Evolutionary conservation across 164 flowering plant species (phyloP).

Genomic region (Nymphaea colorata): DNA sequence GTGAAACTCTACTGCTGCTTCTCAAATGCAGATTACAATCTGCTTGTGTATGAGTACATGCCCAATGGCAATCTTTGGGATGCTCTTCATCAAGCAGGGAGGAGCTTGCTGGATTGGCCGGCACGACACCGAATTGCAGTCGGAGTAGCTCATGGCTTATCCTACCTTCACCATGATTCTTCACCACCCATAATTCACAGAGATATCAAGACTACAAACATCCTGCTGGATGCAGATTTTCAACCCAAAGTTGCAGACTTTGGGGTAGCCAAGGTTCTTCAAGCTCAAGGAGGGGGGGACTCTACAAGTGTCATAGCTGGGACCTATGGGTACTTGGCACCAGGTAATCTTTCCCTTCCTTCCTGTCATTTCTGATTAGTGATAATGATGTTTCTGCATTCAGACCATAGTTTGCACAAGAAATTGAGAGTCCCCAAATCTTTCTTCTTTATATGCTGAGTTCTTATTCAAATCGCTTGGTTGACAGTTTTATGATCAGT

Average conservation of each 20-base stretch:
- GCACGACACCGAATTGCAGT: slow-evolving; percentile 72
- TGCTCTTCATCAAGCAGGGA: slow-evolving; percentile 51
- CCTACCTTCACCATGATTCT: slow-evolving; percentile 91
- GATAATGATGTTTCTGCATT: neutral
- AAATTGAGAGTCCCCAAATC: neutral
- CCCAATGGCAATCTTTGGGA: slow-evolving; percentile 96
- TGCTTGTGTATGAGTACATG: slow-evolving; percentile 92
- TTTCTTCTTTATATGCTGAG: neutral
- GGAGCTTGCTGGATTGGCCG: slow-evolving; percentile 63
- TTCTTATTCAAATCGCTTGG: too few relatives aligned
- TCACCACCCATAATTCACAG: slow-evolving; percentile 75
- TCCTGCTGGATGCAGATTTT: slow-evolving; percentile 60
- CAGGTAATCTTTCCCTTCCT: slow-evolving; percentile 39
- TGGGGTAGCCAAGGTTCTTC: slow-evolving; percentile 90
- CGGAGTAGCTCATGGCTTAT: slow-evolving; percentile 88
- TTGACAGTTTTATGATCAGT: too few relatives aligned
- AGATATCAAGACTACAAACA: slow-evolving; percentile 87
- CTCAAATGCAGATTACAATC: slow-evolving; percentile 49
- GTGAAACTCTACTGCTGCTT: slow-evolving; percentile 76
- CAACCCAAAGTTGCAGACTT: slow-evolving; percentile 94
- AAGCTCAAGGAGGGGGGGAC: slow-evolving; percentile 65
- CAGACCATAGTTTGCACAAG: neutral
- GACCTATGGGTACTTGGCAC: slow-evolving; percentile 92
- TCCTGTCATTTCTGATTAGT: neutral
- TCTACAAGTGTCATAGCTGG: slow-evolving; percentile 79